These are phyloP conservation scores for Rhodamnia rubescens DNA, from an alignment of 345 rosid species.

Conservation along the genomic window DNA sequence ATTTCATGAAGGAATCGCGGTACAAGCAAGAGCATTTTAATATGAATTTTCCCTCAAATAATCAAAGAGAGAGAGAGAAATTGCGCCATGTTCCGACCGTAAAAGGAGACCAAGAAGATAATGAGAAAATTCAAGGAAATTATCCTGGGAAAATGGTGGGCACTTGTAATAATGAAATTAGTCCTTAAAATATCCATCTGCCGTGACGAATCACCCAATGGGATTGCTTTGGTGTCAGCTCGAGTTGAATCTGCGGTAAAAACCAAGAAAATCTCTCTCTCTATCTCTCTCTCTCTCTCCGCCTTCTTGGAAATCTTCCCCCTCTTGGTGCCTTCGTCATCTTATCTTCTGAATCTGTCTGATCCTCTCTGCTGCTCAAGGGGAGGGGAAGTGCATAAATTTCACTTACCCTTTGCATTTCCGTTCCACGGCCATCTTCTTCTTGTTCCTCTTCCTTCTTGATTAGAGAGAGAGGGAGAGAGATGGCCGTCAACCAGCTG, in stretches of 20 bases:
- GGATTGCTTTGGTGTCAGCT: neutral
- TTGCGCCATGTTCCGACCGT: neutral
- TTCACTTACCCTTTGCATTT: neutral
- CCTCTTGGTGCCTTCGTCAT: neutral
- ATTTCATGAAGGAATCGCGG: neutral
- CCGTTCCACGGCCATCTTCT: neutral
- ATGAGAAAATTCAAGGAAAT: neutral
- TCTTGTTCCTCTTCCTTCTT: neutral
- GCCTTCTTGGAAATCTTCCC: neutral
- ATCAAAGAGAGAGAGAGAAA: neutral
- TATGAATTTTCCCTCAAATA: neutral
- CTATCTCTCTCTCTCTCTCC: neutral
- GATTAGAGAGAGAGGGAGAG: neutral
- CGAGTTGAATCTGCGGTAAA: neutral
- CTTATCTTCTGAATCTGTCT: neutral
- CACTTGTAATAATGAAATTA: neutral
- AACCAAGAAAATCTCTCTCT: neutral
- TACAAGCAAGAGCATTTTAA: neutral
- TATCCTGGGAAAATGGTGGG: neutral
- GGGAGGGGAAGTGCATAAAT: neutral
- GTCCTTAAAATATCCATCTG: neutral
- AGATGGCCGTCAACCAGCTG: neutral
- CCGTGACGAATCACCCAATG: neutral
- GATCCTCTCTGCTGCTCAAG: neutral
- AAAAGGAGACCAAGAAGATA: neutral